Evolutionary conservation across 495 filamentous ascomycete genomes (phyloP).

Genomic region (Talaromyces thailandensis): DNA sequence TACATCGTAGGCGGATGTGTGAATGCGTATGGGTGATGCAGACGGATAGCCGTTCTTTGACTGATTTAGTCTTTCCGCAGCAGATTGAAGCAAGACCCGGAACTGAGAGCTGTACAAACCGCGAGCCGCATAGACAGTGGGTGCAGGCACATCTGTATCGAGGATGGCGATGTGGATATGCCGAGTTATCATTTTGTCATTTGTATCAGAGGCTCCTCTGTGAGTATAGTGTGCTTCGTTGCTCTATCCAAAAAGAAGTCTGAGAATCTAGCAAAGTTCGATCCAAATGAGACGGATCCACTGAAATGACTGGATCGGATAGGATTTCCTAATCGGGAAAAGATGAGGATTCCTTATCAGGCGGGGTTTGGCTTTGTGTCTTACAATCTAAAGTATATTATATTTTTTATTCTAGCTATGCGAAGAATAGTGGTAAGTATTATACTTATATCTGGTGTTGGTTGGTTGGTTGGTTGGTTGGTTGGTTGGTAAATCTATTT

Average conservation of each 20-base stretch:
- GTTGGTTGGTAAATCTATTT: neutral
- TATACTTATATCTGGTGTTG: too few species aligned
- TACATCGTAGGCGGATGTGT: constrained; percentile 31
- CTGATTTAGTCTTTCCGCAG: constrained; percentile 21
- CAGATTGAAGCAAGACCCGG: constrained; percentile 22
- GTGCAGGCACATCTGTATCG: constrained; percentile 30
- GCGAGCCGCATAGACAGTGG: constrained; percentile 22
- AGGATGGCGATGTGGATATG: constrained; percentile 32
- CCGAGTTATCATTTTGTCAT: neutral
- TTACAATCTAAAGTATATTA: too few species aligned
- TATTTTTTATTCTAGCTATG: too few species aligned
- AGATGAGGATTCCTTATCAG: constrained; percentile 1
- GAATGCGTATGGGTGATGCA: constrained; percentile 12
- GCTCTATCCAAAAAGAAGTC: neutral
- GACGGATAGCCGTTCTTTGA: constrained; percentile 3
- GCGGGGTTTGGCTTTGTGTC: neutral
- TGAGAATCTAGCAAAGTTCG: neutral
- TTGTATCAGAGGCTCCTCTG: neutral
- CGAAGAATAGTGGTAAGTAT: too few species aligned
- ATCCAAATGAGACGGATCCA: neutral
- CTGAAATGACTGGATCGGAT: neutral
- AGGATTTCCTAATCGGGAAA: constrained; percentile 2
- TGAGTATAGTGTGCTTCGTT: too few species aligned
- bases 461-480: neutral
- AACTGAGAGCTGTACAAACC: constrained; percentile 34